Percentiles rank a stretch among this genome's conserved stretches.
Evolutionary conservation across 345 rosid genomes (phyloP).

Genomic region (Ailanthus altissimus): DNA sequence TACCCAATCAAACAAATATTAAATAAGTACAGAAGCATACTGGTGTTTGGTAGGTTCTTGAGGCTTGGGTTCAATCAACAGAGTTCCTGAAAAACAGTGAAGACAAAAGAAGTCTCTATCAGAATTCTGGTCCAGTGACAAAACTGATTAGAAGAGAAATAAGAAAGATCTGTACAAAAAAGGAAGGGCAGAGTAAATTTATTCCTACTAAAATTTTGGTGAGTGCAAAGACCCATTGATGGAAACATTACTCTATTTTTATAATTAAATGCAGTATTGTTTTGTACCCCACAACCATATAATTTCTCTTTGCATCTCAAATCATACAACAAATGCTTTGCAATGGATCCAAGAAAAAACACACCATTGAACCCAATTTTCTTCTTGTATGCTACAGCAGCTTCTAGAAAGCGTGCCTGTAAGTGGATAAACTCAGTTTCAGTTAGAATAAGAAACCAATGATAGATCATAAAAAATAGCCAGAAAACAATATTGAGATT

Average conservation of each 20-base stretch:
- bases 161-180: conserved; percentile 7
- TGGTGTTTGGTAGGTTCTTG: conserved; percentile 98
- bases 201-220: neutral
- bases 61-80: conserved; percentile 95
- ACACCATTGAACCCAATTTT: conserved; percentile 94
- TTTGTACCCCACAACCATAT: neutral
- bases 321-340: neutral
- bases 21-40: conserved; percentile 32
- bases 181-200: neutral
- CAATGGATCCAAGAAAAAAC: neutral
- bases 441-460: neutral
- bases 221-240: too few species aligned
- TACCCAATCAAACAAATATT: neutral
- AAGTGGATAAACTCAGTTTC: neutral
- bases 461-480: neutral
- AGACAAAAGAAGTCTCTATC: neutral
- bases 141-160: neutral
- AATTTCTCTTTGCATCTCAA: neutral
- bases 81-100: conserved; percentile 53
- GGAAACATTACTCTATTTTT: neutral
- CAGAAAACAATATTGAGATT: neutral
- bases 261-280: neutral
- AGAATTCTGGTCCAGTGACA: neutral
- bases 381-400: conserved; percentile 89
- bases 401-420: conserved; percentile 82